These are phyloP conservation scores for Vitis cinerea DNA, from an alignment of 164 flowering plant genomes.

Conservation along the genomic window DNA sequence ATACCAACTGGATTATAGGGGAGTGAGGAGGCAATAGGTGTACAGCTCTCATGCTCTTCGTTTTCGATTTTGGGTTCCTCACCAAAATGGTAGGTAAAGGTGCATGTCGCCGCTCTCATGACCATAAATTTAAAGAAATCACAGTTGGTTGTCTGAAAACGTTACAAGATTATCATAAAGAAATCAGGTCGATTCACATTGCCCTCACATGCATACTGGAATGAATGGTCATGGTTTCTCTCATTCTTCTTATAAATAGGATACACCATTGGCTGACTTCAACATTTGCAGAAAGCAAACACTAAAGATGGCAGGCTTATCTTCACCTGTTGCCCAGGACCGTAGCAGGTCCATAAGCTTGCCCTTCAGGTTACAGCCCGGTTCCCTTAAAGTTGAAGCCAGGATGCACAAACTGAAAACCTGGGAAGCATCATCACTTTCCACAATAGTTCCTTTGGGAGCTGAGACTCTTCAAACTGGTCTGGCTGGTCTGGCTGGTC, in stretches of 20 bases:
- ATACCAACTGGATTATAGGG: too few relatives aligned
- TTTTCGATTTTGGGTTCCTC: too few relatives aligned
- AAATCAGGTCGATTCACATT: conserved; percentile 9
- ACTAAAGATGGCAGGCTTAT: conserved; percentile 9
- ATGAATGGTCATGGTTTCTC: not conserved
- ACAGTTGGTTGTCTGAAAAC: conserved; percentile 9
- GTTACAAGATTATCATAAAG: conserved; percentile 16
- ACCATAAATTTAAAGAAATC: not conserved
- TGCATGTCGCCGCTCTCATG: not conserved
- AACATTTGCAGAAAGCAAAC: not conserved
- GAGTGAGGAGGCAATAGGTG: too few relatives aligned
- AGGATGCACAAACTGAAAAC: conserved; percentile 17
- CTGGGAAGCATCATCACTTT: conserved; percentile 7
- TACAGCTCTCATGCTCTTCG: too few relatives aligned
- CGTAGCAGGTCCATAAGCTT: conserved; percentile 35
- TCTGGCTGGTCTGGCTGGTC: conserved; percentile 8
- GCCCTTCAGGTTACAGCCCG: conserved; percentile 26
- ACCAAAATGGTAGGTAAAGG: too few relatives aligned
- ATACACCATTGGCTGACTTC: not conserved
- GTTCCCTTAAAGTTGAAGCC: conserved; percentile 6
- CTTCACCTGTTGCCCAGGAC: not conserved
- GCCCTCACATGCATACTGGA: conserved; percentile 15
- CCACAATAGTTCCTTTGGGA: not conserved
- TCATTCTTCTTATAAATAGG: conserved; percentile 1
- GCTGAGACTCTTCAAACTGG: conserved; percentile 16